phyloP scores from a whole-genome alignment of 1,139 yeast genomes.

The Sugiyamaella pinicola region DNA sequence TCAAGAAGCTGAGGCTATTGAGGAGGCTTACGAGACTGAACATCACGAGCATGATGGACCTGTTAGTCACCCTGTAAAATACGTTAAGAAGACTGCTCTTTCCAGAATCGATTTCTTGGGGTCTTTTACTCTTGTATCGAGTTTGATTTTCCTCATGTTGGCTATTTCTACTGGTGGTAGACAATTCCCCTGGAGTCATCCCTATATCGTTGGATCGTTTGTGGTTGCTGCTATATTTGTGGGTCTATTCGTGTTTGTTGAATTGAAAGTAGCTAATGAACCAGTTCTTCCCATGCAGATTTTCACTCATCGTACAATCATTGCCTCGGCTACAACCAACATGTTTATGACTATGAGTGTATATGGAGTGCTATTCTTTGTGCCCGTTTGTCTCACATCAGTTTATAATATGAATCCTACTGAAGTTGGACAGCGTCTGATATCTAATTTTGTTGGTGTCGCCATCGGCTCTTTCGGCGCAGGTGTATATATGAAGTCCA shows the following conservation, averaged over 20 bases:
- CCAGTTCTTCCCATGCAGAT: slow-evolving; percentile 69
- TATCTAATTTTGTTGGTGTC: slow-evolving; percentile 70
- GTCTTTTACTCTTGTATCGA: slow-evolving; percentile 57
- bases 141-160: slow-evolving; percentile 56
- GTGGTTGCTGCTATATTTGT: slow-evolving; percentile 37
- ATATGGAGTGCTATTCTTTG: slow-evolving; percentile 58
- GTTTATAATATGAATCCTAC: slow-evolving; percentile 59
- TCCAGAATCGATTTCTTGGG: slow-evolving; percentile 72
- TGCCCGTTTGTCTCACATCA: slow-evolving; percentile 65
- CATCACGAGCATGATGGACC: slow-evolving; percentile 5
- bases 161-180: slow-evolving; percentile 74
- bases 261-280: slow-evolving; percentile 57
- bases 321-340: slow-evolving; percentile 65
- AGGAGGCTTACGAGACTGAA: slow-evolving; percentile 21
- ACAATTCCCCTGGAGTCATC: slow-evolving; percentile 48
- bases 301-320: slow-evolving; percentile 58
- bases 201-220: slow-evolving; percentile 42
- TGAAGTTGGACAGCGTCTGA: slow-evolving; percentile 61
- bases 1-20: slow-evolving; percentile 22
- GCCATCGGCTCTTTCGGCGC: slow-evolving; percentile 69
- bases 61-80: slow-evolving; percentile 15
- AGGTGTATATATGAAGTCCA: slow-evolving; percentile 66
- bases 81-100: slow-evolving; percentile 19
- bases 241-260: slow-evolving; percentile 52
- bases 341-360: slow-evolving; percentile 64